Percentiles rank a stretch among this genome's conserved stretches.
Evolutionary conservation across 192 early-diverging fungal genomes (phyloP).

Genomic region (Podila epicladia): DNA sequence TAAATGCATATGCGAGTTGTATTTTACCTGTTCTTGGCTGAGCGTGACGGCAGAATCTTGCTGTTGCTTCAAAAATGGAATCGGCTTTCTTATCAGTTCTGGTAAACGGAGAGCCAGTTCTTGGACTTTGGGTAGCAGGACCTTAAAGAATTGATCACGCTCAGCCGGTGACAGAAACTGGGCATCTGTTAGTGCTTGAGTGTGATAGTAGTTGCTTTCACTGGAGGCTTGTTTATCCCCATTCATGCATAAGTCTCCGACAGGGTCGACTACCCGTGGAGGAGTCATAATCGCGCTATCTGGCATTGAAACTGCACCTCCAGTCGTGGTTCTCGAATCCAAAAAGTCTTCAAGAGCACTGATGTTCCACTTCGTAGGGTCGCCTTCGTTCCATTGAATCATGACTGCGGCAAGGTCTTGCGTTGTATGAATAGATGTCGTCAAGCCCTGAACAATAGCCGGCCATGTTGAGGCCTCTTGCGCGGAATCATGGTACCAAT

Average conservation of each 20-base stretch:
- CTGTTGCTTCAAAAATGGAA: constrained; percentile 33
- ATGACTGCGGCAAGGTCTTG: constrained; percentile 19
- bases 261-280: not conserved
- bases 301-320: not conserved
- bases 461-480: constrained; percentile 5
- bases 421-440: constrained; percentile 17
- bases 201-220: not conserved
- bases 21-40: constrained; percentile 42
- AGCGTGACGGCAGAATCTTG: constrained; percentile 35
- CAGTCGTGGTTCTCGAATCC: constrained; percentile 5
- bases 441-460: constrained; percentile 32
- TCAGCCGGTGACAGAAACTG: constrained; percentile 27
- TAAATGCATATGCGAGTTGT: not conserved
- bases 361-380: constrained; percentile 4
- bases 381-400: constrained; percentile 19
- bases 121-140: constrained; percentile 32
- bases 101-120: constrained; percentile 29
- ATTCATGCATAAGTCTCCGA: not conserved
- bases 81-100: constrained; percentile 40
- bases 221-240: not conserved
- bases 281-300: not conserved
- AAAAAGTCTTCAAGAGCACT: constrained; percentile 27
- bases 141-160: constrained; percentile 22
- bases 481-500: not conserved
- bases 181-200: not conserved